Evolutionary conservation across 2,329 filamentous ascomycete species (phyloP), one percentile per base, ranked within the genome.

Genomic region (Aspergillus sp.): DNA sequence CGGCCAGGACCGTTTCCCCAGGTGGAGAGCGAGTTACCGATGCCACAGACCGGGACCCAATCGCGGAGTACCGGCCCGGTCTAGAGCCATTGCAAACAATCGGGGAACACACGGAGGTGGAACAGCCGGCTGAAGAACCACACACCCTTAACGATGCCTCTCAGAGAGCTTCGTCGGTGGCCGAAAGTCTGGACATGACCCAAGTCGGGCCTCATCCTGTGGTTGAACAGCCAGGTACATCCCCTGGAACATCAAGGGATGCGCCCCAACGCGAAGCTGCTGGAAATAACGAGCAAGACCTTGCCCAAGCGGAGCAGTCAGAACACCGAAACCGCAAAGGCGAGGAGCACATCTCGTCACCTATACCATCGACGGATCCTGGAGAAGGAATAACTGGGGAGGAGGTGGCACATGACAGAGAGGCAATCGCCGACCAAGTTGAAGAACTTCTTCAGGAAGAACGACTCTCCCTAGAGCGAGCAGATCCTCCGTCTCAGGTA

Each of bases 21-120:
- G 41, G 41, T 44, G 3, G 41, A 23, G 41, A 44, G 17, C 41
- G 41, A 44, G 41, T 44, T 44, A 44, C 41, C 41, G 41, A 44
- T 44, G 41, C 41, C 41, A 44, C 41, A 20, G 41, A 44, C 41
- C 16, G 19, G 41, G 41, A 21, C 41, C 41, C 41, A 44, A 21
- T 20, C 41, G 41, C 41, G 13, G 41, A 44, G 41, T 21, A 44
- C 41, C 17, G 41, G 41, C 17, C 41, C 41, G 17, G 41, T 23
- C 41, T 17, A 44, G 41, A 44, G 5, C 17, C 41, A 20, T 23
- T 44, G 41, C 41, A 20, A 21, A 4, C n/a, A 44, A 25, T 25
- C 41, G 41, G 17, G 17, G 41, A 44, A 44, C 17, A 44, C 41
- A 21, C 41, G 41, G 41, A 23, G 23, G 16, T 20, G 41, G 41